Evolutionary conservation across 2,329 filamentous ascomycete genomes (phyloP).

Genomic region (Teratosphaeria epicoccoides): DNA sequence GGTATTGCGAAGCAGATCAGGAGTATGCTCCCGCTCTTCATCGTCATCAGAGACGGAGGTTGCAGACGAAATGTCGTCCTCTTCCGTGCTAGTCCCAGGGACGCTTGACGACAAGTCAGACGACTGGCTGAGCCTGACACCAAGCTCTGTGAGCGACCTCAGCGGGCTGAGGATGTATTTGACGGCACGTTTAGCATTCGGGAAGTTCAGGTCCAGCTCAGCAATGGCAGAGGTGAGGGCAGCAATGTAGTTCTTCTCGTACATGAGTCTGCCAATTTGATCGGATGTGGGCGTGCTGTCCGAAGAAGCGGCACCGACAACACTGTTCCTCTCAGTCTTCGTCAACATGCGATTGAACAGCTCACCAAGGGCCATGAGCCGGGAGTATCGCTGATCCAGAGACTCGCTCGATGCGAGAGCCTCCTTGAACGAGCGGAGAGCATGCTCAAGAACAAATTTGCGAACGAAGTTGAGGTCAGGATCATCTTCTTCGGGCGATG

Average conservation of each 20-base stretch:
- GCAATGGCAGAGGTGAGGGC: constrained; percentile 85
- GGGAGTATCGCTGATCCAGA: constrained; percentile 75
- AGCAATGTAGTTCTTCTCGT: constrained; percentile 89
- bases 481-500: constrained; percentile 54
- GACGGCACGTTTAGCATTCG: constrained; percentile 82
- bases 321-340: constrained; percentile 34
- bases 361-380: constrained; percentile 77
- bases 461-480: constrained; percentile 82
- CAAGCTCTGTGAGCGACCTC: constrained; percentile 76
- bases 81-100: constrained; percentile 55
- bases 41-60: constrained; percentile 69
- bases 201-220: constrained; percentile 91
- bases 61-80: constrained; percentile 78
- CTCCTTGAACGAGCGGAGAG: constrained; percentile 84
- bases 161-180: constrained; percentile 92
- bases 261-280: constrained; percentile 90
- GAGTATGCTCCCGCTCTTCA: constrained; percentile 69
- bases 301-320: neutral
- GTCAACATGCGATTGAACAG: constrained; percentile 89
- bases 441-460: constrained; percentile 87
- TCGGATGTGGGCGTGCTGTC: constrained; percentile 28
- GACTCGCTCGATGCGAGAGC: constrained; percentile 68
- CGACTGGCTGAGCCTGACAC: constrained; percentile 71
- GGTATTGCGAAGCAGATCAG: constrained; percentile 93
- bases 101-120: constrained; percentile 55